phyloP scores from a whole-genome alignment of 306 rosid genomes.

The Malus sylvestris region DNA sequence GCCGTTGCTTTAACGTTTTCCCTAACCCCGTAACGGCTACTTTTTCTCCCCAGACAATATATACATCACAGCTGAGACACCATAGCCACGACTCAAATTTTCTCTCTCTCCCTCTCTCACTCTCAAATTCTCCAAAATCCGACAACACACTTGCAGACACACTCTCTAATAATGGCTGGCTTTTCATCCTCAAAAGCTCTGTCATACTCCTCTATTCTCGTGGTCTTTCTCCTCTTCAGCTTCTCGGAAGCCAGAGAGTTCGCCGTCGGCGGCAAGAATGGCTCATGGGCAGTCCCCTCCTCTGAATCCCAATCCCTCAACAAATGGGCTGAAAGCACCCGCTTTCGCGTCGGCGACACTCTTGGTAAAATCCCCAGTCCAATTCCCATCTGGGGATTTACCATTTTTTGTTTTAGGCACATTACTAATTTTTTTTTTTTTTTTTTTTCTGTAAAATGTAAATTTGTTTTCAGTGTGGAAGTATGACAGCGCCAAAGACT shows the following conservation, averaged over 20 bases:
- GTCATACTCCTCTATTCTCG: slow-evolving; percentile 22
- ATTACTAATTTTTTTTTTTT: not conserved
- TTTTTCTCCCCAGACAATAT: slow-evolving; percentile 30
- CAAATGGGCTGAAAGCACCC: slow-evolving; percentile 63
- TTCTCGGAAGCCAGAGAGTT: slow-evolving; percentile 58
- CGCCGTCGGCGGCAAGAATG: slow-evolving; percentile 61
- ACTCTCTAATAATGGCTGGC: slow-evolving; percentile 40
- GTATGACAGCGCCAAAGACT: slow-evolving; percentile 67
- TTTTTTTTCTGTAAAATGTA: not conserved
- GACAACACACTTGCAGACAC: not conserved
- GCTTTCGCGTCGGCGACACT: slow-evolving; percentile 57
- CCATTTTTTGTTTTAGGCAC: not conserved
- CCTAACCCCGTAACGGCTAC: slow-evolving; percentile 62
- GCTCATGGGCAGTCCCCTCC: slow-evolving; percentile 74
- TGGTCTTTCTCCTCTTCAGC: slow-evolving; percentile 34
- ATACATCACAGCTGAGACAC: slow-evolving; percentile 5
- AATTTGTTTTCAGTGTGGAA: slow-evolving; percentile 49
- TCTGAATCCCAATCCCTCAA: slow-evolving; percentile 63
- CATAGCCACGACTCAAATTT: not conserved
- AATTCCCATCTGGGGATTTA: not conserved
- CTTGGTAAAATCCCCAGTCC: slow-evolving; percentile 38
- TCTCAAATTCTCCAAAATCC: not conserved
- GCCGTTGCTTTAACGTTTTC: not conserved
- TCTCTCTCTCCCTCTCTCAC: not conserved
- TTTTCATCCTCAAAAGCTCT: slow-evolving; percentile 19